phyloP scores from a whole-genome alignment of 306 rosid genomes.

The Nissolia schottii region DNA sequence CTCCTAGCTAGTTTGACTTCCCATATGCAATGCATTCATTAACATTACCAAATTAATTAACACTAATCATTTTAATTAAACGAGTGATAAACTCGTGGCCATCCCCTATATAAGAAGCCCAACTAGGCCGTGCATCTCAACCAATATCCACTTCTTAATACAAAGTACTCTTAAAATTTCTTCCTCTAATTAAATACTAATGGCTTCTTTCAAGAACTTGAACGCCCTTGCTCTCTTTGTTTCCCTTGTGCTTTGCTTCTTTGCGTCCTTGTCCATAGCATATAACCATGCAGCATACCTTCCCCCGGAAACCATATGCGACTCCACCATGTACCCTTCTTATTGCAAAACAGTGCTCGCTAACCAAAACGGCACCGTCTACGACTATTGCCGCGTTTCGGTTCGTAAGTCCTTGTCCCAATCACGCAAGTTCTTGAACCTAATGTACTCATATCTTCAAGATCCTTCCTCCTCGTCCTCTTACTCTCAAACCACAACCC shows the following conservation, averaged over 20 bases:
- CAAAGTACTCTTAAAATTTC: neutral
- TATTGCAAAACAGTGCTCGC: slow-evolving; percentile 56
- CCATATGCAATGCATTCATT: neutral
- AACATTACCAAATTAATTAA: neutral
- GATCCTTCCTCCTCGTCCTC: neutral
- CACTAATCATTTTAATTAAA: neutral
- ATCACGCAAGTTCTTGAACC: slow-evolving; percentile 38
- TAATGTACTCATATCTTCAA: slow-evolving; percentile 34
- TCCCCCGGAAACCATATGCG: slow-evolving; percentile 38
- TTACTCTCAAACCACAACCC: slow-evolving; percentile 32
- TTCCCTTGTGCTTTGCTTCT: slow-evolving; percentile 3
- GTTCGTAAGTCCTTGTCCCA: slow-evolving; percentile 51
- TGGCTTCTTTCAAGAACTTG: slow-evolving; percentile 22
- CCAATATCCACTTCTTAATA: neutral
- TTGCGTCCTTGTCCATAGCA: slow-evolving; percentile 18
- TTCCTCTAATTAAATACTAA: neutral
- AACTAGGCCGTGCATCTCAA: neutral
- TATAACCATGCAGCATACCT: slow-evolving; percentile 15
- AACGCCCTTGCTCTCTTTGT: neutral
- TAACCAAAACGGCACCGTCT: slow-evolving; percentile 34
- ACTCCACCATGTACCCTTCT: slow-evolving; percentile 45
- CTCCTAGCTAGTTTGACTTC: slow-evolving; percentile 15
- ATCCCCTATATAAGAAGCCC: neutral
- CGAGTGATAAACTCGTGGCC: neutral
- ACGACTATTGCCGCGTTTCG: slow-evolving; percentile 45